Percentiles rank a stretch among this genome's conserved stretches.
Conservation (phyloP, 306 rosid species). For the Pterocarpus macrocarpus region DNA sequence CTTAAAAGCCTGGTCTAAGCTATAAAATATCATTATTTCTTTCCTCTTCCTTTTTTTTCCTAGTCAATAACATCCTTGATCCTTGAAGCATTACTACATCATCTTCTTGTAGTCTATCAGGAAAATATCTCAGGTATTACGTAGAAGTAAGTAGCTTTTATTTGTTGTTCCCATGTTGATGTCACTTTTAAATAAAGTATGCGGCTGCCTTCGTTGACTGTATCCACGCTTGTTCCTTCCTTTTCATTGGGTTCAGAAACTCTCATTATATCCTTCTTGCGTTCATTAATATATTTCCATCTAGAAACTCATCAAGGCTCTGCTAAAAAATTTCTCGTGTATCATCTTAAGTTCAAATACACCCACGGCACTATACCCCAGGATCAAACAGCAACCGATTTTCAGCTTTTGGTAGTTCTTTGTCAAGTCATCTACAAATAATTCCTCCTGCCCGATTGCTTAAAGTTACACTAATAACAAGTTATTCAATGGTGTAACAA, state of each 20-base stretch:
- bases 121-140: constrained; percentile 39
- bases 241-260: neutral
- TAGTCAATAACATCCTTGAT: neutral
- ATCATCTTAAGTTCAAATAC: constrained; percentile 2
- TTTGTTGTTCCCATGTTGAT: constrained; percentile 1
- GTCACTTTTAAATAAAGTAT: neutral
- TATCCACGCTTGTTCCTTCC: neutral
- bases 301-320: neutral
- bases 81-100: neutral
- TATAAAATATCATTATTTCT: neutral
- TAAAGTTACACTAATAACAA: no score
- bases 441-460: no score
- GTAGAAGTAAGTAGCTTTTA: constrained; percentile 23
- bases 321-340: neutral
- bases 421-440: no score
- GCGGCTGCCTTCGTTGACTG: constrained; percentile 40
- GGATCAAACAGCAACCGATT: constrained; percentile 16
- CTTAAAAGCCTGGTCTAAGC: neutral
- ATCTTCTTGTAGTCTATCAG: neutral
- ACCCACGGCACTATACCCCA: neutral
- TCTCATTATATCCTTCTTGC: neutral
- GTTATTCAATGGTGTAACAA: no score
- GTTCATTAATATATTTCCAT: constrained; percentile 2
- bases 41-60: neutral
- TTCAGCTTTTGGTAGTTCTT: no score